phyloP scores from a whole-genome alignment of 2,329 filamentous ascomycete genomes.

The Bimuria novae-zelandiae region DNA sequence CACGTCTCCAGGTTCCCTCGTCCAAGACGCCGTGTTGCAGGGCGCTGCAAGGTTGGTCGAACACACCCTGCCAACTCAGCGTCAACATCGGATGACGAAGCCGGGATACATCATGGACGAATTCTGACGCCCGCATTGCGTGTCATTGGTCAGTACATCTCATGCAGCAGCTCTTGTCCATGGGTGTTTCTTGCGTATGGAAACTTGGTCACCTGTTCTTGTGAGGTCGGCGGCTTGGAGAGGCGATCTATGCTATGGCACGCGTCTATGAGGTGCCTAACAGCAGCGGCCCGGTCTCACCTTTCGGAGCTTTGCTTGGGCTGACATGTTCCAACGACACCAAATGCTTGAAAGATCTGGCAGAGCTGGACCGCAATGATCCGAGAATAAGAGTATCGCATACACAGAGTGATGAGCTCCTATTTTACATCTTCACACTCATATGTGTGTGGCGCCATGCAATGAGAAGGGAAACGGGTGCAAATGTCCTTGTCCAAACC shows the following conservation, averaged over 20 bases:
- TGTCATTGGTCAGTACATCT: neutral
- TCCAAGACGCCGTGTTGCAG: neutral
- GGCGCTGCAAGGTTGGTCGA: constrained; percentile 15
- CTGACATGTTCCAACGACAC: too few species aligned
- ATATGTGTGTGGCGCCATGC: neutral
- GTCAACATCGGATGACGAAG: constrained; percentile 13
- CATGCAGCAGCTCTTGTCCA: neutral
- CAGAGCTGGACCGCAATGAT: too few species aligned
- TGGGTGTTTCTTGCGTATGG: constrained; percentile 3
- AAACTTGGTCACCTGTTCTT: neutral
- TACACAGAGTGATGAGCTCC: constrained; percentile 6
- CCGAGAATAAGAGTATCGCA: neutral
- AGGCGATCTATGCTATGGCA: constrained; percentile 6
- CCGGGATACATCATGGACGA: constrained; percentile 4
- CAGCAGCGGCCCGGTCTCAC: constrained; percentile 16
- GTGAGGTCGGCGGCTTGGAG: constrained; percentile 12
- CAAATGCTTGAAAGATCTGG: too few species aligned
- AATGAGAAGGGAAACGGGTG: neutral
- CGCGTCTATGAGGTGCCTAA: constrained; percentile 22
- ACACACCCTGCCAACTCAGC: constrained; percentile 30
- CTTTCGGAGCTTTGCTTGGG: constrained; percentile 9
- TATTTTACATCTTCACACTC: neutral
- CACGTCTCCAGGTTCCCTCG: neutral
- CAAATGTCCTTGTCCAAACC: neutral
- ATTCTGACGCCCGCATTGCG: constrained; percentile 1